These are phyloP conservation scores for Sisymbrium altissimum DNA, from an alignment of 345 rosid species.

Conservation along the genomic window DNA sequence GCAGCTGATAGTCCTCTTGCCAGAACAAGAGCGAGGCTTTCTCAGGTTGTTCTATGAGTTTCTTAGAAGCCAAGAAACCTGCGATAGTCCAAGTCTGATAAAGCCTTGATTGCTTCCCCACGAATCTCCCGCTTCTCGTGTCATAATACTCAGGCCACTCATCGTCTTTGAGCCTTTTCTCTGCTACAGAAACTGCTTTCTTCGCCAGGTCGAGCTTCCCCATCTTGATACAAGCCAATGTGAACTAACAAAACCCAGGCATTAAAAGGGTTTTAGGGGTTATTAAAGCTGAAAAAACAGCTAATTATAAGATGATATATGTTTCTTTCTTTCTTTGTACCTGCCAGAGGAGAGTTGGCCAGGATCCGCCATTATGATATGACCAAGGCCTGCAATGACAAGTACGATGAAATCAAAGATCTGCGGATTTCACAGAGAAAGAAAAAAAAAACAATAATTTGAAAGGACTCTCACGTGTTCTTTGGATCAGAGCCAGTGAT, in stretches of 20 bases:
- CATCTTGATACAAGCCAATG: slow-evolving; percentile 90
- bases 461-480: slow-evolving; percentile 68
- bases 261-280: not conserved
- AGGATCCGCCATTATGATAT: slow-evolving; percentile 96
- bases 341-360: slow-evolving; percentile 99
- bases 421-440: not conserved
- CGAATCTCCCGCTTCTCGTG: slow-evolving; percentile 64
- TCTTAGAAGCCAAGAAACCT: slow-evolving; percentile 75
- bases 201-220: slow-evolving; percentile 71
- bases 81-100: slow-evolving; percentile 89
- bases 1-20: slow-evolving; percentile 90
- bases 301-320: not conserved
- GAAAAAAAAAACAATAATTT: not conserved
- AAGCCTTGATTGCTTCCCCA: slow-evolving; percentile 80
- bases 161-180: slow-evolving; percentile 62
- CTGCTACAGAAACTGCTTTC: slow-evolving; percentile 68
- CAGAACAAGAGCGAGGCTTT: slow-evolving; percentile 75
- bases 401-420: slow-evolving; percentile 3
- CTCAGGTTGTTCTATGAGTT: slow-evolving; percentile 80
- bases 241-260: slow-evolving; percentile 56
- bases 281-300: not conserved
- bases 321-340: slow-evolving; percentile 32
- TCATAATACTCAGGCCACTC: slow-evolving; percentile 95
- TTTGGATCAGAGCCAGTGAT: slow-evolving; percentile 97
- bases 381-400: slow-evolving; percentile 80